Conservation (phyloP, 495 filamentous ascomycete genomes). For the Neurospora intermedia region DNA sequence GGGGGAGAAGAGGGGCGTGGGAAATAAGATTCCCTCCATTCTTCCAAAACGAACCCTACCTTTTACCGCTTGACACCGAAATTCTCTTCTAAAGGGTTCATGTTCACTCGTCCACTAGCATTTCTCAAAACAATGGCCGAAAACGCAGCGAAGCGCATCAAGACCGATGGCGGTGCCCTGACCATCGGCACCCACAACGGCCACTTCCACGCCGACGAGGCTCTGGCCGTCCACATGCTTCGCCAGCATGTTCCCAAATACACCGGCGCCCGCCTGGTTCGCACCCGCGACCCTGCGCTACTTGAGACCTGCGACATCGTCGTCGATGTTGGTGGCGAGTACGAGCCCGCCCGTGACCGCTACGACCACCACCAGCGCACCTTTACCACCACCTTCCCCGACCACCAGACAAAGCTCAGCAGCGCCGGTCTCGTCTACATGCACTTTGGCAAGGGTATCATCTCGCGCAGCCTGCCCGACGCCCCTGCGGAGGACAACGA, state of each 20-base stretch:
- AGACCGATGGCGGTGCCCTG: constrained; percentile 42
- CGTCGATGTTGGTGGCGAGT: constrained; percentile 90
- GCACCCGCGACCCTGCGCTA: constrained; percentile 71
- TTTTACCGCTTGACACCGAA: not conserved
- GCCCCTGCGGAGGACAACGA: constrained; percentile 37
- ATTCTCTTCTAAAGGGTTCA: constrained; percentile 10
- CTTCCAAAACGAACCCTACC: not conserved
- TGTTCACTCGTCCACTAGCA: not conserved
- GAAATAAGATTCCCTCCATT: not conserved
- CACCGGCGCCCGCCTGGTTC: constrained; percentile 59
- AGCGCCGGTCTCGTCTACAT: constrained; percentile 90
- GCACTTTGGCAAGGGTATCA: constrained; percentile 81
- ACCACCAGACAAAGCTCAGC: constrained; percentile 73
- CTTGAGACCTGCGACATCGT: constrained; percentile 84
- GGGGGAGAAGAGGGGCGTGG: not conserved
- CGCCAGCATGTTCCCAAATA: constrained; percentile 74
- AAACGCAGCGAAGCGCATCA: constrained; percentile 60
- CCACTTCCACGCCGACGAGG: constrained; percentile 98
- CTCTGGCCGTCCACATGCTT: constrained; percentile 94
- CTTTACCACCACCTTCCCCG: constrained; percentile 69
- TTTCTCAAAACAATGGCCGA: constrained; percentile 43
- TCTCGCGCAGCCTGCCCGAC: constrained; percentile 50
- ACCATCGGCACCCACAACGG: constrained; percentile 89
- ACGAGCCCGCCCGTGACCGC: constrained; percentile 61
- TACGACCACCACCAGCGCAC: constrained; percentile 97